phyloP scores from a whole-genome alignment of 805 yeast species.

The Wickerhamomyces rabaulensis region DNA sequence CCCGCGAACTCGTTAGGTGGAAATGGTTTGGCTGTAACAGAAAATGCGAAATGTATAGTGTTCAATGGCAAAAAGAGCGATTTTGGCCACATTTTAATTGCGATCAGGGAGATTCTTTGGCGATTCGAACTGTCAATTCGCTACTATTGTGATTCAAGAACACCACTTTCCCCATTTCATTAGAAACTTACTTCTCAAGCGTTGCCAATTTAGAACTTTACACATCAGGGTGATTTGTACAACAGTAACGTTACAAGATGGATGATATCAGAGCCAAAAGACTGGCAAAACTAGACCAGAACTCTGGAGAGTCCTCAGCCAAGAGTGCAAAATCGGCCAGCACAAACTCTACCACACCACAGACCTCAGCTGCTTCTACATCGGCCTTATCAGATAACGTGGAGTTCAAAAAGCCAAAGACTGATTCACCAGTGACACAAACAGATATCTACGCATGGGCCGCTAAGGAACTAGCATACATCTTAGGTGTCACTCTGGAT shows the following conservation, averaged over 20 bases:
- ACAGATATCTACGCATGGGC: conserved; percentile 5
- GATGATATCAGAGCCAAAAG: conserved; percentile 33
- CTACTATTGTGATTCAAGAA: too few species aligned
- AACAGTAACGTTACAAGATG: background rate
- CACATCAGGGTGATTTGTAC: background rate
- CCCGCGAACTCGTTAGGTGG: too few species aligned
- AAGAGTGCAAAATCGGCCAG: background rate
- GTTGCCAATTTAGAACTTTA: background rate
- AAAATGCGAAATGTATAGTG: too few species aligned
- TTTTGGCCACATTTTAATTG: too few species aligned
- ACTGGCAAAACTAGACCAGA: conserved; percentile 15
- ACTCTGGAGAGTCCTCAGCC: background rate
- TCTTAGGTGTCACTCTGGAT: conserved; percentile 19
- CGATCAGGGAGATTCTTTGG: too few species aligned
- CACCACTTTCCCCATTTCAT: too few species aligned
- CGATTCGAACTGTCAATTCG: too few species aligned
- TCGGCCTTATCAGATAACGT: background rate
- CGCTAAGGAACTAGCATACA: conserved; percentile 8
- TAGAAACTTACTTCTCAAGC: too few species aligned
- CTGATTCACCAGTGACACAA: background rate
- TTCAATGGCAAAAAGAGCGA: too few species aligned
- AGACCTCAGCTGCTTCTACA: background rate
- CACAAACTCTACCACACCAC: background rate
- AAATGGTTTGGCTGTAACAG: too few species aligned
- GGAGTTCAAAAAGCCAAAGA: conserved; percentile 1